These are phyloP conservation scores for Vanilla planifolia DNA, from an alignment of 106 monocot genomes.

Conservation along the genomic window DNA sequence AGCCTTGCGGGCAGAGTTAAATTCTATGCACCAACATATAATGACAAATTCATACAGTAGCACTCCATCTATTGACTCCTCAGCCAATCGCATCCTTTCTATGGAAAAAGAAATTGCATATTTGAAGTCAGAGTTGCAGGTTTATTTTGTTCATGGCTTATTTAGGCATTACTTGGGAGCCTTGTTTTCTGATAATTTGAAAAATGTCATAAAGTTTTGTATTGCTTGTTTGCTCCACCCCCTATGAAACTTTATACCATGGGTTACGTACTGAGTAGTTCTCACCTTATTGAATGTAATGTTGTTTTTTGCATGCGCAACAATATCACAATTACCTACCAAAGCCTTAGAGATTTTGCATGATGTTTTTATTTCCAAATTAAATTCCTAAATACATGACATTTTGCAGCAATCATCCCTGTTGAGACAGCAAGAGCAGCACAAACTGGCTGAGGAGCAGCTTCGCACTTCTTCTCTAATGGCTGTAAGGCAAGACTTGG, in stretches of 20 bases:
- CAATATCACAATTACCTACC: too few relatives aligned
- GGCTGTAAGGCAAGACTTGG: constrained; percentile 70
- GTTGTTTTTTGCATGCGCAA: too few relatives aligned
- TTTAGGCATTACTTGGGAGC: too few relatives aligned
- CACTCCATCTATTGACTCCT: constrained; percentile 19
- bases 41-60: constrained; percentile 35
- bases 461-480: constrained; percentile 37
- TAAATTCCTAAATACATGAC: constrained; percentile 5
- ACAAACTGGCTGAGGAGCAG: constrained; percentile 60
- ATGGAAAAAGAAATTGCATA: constrained; percentile 73
- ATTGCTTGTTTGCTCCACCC: too few relatives aligned
- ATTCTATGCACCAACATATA: constrained; percentile 66
- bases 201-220: too few relatives aligned
- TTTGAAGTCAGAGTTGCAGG: constrained; percentile 67
- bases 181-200: too few relatives aligned
- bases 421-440: constrained; percentile 65
- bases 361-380: constrained; percentile 8
- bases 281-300: too few relatives aligned
- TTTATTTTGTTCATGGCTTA: constrained; percentile 7
- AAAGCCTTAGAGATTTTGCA: background rate
- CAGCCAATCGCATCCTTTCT: constrained; percentile 32
- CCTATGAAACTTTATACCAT: too few relatives aligned
- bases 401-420: constrained; percentile 39
- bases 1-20: constrained; percentile 86
- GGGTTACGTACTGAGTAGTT: too few relatives aligned